Evolutionary conservation across 306 rosid genomes (phyloP), one percentile per base, ranked within the genome.

Genomic region (Echinosophora koreensis): DNA sequence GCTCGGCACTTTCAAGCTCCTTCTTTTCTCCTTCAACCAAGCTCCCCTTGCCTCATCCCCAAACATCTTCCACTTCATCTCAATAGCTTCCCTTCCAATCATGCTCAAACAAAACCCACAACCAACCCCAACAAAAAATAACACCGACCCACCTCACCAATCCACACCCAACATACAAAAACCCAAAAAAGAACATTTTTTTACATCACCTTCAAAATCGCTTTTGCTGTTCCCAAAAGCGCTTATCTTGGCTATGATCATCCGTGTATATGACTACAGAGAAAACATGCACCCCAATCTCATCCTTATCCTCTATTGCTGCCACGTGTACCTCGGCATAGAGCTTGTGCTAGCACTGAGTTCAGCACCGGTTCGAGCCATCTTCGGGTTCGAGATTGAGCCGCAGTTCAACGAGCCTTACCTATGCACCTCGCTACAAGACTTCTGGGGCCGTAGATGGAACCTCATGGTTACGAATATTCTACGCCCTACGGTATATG

Each of bases 361-460:
- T 12, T 88, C 83, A 0, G 32, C 76, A 0, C 90, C 91, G 0
- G 89, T 77, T 77, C 77, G 81, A 63, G 74, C 86, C 75, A 0
- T 81, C 0, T 81, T 83, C 0, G 88, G 87, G 3, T 80, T 82
- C 4, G 83, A 87, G 59, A 59, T 93, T 0, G 92, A 89, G 39
- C 91, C 88, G 0, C 97, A 87, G n/a, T 95, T 82, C 80, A n/a
- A 90, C 13, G 87, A 92, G 61, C 97, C 97, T 0, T 88, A 89
- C 50, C 84, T 89, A 3, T 12, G 82, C 12, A 85, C 93, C 0
- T 92, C 98, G 0, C 91, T 95, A 6, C 97, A 87, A 56, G 93
- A 95, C 61, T 95, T 95, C 5, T 95, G 97, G 97, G 92, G 97
- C 8, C 90, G 81, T 2, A 74, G 97, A 47, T 95, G 93, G 98